These are phyloP conservation scores for Drosera spatulata DNA, from an alignment of 179 eudicot species.

Conservation along the genomic window DNA sequence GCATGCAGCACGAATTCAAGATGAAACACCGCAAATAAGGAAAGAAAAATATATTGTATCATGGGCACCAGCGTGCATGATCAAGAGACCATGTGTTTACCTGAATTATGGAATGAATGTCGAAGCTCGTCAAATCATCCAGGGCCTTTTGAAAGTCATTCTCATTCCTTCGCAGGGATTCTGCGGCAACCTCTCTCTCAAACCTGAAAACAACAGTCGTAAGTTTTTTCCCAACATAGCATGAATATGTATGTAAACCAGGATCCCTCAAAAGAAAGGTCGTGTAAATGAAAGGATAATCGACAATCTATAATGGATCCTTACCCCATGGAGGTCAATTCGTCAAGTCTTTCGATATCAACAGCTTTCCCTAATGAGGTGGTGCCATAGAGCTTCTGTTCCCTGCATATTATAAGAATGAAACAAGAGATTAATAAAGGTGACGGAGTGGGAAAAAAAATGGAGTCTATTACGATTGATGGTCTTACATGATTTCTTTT, in stretches of 20 bases:
- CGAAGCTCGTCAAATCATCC: constrained; percentile 83
- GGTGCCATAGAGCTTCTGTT: constrained; percentile 68
- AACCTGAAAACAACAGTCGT: constrained; percentile 27
- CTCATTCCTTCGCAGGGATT: constrained; percentile 83
- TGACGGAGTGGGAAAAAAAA: background rate
- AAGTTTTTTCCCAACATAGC: no score
- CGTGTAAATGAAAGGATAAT: no score
- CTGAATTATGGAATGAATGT: constrained; percentile 58
- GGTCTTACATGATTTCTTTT: constrained; percentile 49
- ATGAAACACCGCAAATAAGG: background rate
- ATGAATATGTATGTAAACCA: no score
- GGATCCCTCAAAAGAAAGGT: no score
- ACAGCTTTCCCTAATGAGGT: constrained; percentile 76
- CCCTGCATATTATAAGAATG: constrained; percentile 34
- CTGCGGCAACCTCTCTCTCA: constrained; percentile 80
- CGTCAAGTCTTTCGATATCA: constrained; percentile 46
- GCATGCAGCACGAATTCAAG: constrained; percentile 14
- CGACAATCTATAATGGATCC: constrained; percentile 1
- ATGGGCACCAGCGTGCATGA: no score
- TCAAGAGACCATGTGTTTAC: constrained; percentile 15
- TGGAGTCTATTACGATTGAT: background rate
- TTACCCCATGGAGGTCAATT: constrained; percentile 61
- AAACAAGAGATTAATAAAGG: constrained; percentile 5
- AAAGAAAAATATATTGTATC: no score
- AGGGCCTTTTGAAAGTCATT: constrained; percentile 72